Evolutionary conservation across 345 rosid genomes (phyloP), one percentile per base, ranked within the genome.

Genomic region (Clausena lansium): DNA sequence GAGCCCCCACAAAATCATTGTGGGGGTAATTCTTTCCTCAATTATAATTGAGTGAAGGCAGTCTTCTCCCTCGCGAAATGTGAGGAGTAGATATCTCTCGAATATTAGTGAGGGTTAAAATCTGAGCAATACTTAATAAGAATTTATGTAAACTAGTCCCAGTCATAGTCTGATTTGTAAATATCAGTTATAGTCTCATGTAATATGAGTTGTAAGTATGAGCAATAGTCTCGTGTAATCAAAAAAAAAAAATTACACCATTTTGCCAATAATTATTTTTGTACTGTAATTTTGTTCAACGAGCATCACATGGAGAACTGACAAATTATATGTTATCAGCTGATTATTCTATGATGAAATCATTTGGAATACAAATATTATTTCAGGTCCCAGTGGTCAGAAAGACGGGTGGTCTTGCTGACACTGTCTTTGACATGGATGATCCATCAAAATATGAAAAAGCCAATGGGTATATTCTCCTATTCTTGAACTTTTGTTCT

Each of bases 371-470:
- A 6, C 28, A 68, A 62, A 68, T 54, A 54, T 64, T 75, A 22
- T 76, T 84, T 76, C 84, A 89, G 90, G 85, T 89, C 33, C 92
- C 90, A 0, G 63, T 87, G 32, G 92, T 89, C 41, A 87, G 90
- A 79, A 89, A 86, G 79, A 89, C 92, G 1, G 90, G 92, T 69
- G 92, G 92, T 82, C 90, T 89, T 76, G 90, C 88, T 27, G 92
- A 87, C 83, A 89, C 89, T 5, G 92, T 89, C 59, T 84, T 84
- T 57, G 90, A 87, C 84, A 71, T 89, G 58, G 92, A 87, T 75
- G 86, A 84, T 73, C 80, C 80, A 25, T 78, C 84, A 60, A 85
- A 83, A 74, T 36, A 22, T 39, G 85, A 83, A 60, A 79, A 61
- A 73, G 86, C 92, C 63, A 89, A 89, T 78, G 92, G 92, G 92